These are phyloP conservation scores for Psidium guajava DNA, from an alignment of 345 rosid species.

Conservation along the genomic window DNA sequence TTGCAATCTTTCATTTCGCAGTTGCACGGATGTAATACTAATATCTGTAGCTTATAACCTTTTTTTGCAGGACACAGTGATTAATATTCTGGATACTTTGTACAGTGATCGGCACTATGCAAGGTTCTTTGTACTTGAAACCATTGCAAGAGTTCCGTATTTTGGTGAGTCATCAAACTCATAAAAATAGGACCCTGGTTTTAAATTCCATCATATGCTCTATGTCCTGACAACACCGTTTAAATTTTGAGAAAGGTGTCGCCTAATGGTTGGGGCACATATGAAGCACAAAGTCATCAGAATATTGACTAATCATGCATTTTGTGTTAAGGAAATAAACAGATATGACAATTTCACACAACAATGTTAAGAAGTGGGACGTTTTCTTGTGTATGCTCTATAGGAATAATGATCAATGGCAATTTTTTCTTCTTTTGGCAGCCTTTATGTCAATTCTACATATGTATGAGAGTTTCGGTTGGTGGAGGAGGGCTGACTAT, in stretches of 20 bases:
- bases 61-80: constrained; percentile 66
- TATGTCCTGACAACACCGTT: neutral
- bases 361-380: neutral
- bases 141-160: constrained; percentile 97
- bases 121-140: constrained; percentile 89
- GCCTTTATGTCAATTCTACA: constrained; percentile 95
- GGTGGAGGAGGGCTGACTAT: constrained; percentile 99
- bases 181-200: neutral
- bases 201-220: neutral
- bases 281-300: neutral
- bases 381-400: neutral
- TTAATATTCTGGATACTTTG: constrained; percentile 72
- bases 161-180: constrained; percentile 46
- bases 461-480: constrained; percentile 98
- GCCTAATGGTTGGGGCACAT: neutral
- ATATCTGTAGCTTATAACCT: neutral
- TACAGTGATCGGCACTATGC: constrained; percentile 77
- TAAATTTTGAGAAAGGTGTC: neutral
- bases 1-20: neutral
- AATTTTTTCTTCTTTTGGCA: constrained; percentile 12
- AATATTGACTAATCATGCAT: neutral
- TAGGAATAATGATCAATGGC: neutral
- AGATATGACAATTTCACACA: neutral
- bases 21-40: neutral
- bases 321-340: neutral